A percentile compares a stretch with the other conserved stretches of the same genome.
Evolutionary conservation across 371 early-diverging fungal species (phyloP).

Genomic region (Syncephalastrum sp.): DNA sequence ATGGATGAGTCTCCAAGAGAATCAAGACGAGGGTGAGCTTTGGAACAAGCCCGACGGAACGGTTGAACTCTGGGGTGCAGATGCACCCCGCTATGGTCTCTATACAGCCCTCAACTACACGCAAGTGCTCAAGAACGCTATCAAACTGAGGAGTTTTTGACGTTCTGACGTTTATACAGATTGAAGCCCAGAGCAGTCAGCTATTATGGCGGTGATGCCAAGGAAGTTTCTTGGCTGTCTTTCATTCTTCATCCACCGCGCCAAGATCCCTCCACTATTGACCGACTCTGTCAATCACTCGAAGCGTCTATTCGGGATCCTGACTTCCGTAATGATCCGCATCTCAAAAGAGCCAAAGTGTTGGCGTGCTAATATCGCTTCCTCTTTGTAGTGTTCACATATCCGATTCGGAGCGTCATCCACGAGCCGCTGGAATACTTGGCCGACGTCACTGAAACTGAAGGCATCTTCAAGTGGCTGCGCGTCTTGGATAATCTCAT

Average conservation of each 20-base stretch:
- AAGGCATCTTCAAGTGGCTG: too few species aligned
- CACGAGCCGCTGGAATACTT: not conserved
- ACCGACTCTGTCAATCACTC: too few species aligned
- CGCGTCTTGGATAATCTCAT: too few species aligned
- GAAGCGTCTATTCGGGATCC: slow-evolving; percentile 1
- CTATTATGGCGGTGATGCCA: not conserved
- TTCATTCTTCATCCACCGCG: slow-evolving; percentile 3
- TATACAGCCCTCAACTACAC: not conserved
- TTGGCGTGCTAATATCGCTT: too few species aligned
- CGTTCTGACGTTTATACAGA: not conserved
- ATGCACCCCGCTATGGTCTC: too few species aligned
- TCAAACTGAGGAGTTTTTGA: too few species aligned
- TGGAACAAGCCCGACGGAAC: not conserved
- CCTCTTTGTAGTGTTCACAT: not conserved
- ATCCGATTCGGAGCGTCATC: not conserved
- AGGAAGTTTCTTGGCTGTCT: slow-evolving; percentile 6
- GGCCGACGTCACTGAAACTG: not conserved
- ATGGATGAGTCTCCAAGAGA: slow-evolving; percentile 3
- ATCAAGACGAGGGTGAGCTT: slow-evolving; percentile 5
- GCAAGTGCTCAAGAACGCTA: not conserved
- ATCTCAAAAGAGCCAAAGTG: not conserved
- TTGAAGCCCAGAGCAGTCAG: not conserved
- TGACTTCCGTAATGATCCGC: slow-evolving; percentile 1
- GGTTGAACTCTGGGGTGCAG: slow-evolving; percentile 3
- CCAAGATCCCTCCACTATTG: not conserved